A percentile compares a stretch with the other conserved stretches of the same genome.
phyloP scores from a whole-genome alignment of 768 basidiomycete species.

The Podaxis pistillaris region DNA sequence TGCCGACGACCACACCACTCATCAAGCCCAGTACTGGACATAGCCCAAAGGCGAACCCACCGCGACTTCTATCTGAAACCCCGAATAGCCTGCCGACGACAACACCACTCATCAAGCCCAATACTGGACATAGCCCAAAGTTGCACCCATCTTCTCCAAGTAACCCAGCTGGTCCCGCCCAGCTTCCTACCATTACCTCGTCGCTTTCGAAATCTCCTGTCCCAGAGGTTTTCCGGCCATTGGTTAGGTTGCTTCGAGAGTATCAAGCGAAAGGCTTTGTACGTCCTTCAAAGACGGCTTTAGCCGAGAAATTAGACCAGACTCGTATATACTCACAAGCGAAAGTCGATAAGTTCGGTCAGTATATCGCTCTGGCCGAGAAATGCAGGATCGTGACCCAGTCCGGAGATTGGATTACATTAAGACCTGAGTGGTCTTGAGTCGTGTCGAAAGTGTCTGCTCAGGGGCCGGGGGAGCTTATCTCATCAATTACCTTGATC shows the following conservation, averaged over 20 bases:
- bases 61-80: not conserved
- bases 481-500: not conserved
- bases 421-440: constrained; percentile 29
- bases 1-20: not conserved
- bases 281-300: constrained; percentile 33
- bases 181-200: not conserved
- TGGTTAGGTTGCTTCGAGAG: constrained; percentile 13
- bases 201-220: not conserved
- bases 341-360: constrained; percentile 38
- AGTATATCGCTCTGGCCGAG: constrained; percentile 39
- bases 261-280: constrained; percentile 26
- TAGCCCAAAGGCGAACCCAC: not conserved
- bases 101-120: not conserved
- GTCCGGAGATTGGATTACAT: constrained; percentile 36
- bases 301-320: constrained; percentile 32
- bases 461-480: not conserved
- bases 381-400: constrained; percentile 36
- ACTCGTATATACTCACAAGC: constrained; percentile 35
- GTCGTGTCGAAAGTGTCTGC: not conserved
- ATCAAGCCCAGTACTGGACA: not conserved
- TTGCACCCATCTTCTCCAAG: not conserved
- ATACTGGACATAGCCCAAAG: not conserved
- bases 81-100: not conserved
- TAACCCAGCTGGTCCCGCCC: not conserved
- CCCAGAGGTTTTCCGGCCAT: constrained; percentile 5